These are phyloP conservation scores for Cinchona pubescens DNA, from an alignment of 257 asterid genomes.

Conservation along the genomic window DNA sequence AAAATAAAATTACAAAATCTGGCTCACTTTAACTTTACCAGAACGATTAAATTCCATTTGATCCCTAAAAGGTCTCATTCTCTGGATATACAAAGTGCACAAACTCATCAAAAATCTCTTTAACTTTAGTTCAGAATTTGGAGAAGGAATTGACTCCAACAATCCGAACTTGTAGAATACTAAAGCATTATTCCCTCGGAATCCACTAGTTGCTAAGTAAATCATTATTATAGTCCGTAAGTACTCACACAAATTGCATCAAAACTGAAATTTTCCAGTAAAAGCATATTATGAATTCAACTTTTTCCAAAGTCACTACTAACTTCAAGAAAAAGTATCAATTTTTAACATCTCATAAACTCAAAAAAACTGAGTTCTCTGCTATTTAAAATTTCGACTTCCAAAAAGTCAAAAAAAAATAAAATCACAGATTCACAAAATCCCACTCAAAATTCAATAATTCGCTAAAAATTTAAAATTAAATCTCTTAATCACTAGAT, in stretches of 20 bases:
- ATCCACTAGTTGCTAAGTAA: neutral
- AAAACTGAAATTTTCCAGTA: neutral
- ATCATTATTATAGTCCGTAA: neutral
- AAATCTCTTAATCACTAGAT: slow-evolving; percentile 8
- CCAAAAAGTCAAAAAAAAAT: neutral
- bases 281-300: neutral
- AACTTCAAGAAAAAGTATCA: neutral
- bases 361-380: neutral
- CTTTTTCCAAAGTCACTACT: neutral
- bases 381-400: neutral
- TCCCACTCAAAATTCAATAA: slow-evolving; percentile 3
- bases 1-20: neutral
- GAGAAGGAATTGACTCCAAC: neutral
- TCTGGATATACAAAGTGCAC: neutral
- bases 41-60: neutral
- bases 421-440: neutral
- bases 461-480: neutral
- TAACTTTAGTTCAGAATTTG: neutral
- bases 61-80: neutral
- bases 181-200: neutral
- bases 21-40: neutral
- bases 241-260: neutral
- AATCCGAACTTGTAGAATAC: neutral
- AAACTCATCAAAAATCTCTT: neutral
- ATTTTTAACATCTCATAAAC: neutral